These are phyloP conservation scores for Capniomyces stellatus DNA, from an alignment of 371 early-diverging fungal species.

Conservation along the genomic window DNA sequence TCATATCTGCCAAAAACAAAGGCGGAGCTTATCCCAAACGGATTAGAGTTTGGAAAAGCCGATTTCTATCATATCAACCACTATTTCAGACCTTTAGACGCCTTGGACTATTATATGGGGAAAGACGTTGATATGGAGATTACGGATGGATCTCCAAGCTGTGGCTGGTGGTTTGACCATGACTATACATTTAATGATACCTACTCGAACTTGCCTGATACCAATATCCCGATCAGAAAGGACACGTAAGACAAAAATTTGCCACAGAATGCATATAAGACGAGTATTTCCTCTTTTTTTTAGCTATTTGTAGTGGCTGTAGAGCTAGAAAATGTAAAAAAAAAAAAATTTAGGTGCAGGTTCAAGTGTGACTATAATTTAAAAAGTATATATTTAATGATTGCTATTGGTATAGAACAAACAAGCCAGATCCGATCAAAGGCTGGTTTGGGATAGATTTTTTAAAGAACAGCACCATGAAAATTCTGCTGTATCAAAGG, in stretches of 20 bases:
- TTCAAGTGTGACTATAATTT: no score
- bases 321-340: no score
- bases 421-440: slow-evolving; percentile 24
- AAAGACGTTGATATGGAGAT: not conserved
- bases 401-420: no score
- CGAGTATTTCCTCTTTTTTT: no score
- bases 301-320: no score
- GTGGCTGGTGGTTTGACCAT: slow-evolving; percentile 31
- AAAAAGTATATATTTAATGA: no score
- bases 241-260: no score
- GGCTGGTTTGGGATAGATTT: slow-evolving; percentile 23
- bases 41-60: no score
- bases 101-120: not conserved
- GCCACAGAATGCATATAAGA: no score
- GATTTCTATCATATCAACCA: no score
- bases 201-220: slow-evolving; percentile 17
- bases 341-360: no score
- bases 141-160: slow-evolving; percentile 7
- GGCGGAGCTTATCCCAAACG: not conserved
- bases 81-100: not conserved
- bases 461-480: slow-evolving; percentile 7
- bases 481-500: slow-evolving; percentile 15
- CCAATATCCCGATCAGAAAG: slow-evolving; percentile 10
- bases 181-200: slow-evolving; percentile 26
- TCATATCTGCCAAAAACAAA: not conserved